These are phyloP conservation scores for Hysterium pulicare DNA, from an alignment of 2,329 filamentous ascomycete species.

Conservation along the genomic window DNA sequence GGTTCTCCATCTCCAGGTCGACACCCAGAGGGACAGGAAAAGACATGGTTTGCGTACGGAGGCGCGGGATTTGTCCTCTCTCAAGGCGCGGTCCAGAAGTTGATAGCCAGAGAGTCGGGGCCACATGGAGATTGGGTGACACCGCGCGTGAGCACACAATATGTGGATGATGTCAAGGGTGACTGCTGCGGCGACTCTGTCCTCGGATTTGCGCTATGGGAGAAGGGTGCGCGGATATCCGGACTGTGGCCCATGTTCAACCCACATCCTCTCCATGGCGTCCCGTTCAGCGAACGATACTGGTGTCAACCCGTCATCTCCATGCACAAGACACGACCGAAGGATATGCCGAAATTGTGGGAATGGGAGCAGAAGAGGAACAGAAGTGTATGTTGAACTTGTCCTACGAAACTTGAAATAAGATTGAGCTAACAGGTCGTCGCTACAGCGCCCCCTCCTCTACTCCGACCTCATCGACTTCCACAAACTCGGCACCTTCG, in stretches of 20 bases:
- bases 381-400: slow-evolving; percentile 6
- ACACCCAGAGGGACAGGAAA: slow-evolving; percentile 28
- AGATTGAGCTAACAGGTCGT: background rate
- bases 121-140: slow-evolving; percentile 34
- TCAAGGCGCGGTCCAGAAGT: slow-evolving; percentile 51
- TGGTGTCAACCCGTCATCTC: slow-evolving; percentile 46
- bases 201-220: slow-evolving; percentile 36
- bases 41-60: slow-evolving; percentile 40
- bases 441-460: background rate
- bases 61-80: slow-evolving; percentile 46
- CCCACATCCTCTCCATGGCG: slow-evolving; percentile 49
- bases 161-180: slow-evolving; percentile 31
- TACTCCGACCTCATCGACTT: background rate
- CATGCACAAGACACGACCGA: slow-evolving; percentile 37
- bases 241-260: slow-evolving; percentile 38
- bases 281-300: slow-evolving; percentile 36
- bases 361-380: slow-evolving; percentile 42
- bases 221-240: slow-evolving; percentile 32
- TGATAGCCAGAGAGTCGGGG: slow-evolving; percentile 32
- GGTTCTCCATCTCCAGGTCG: slow-evolving; percentile 36
- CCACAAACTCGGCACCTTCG: background rate
- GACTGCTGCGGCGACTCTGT: slow-evolving; percentile 47
- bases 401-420: background rate
- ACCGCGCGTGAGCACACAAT: slow-evolving; percentile 29
- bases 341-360: slow-evolving; percentile 51